phyloP scores from a whole-genome alignment of 2,329 filamentous ascomycete species.

The Neofusicoccum laricinum region DNA sequence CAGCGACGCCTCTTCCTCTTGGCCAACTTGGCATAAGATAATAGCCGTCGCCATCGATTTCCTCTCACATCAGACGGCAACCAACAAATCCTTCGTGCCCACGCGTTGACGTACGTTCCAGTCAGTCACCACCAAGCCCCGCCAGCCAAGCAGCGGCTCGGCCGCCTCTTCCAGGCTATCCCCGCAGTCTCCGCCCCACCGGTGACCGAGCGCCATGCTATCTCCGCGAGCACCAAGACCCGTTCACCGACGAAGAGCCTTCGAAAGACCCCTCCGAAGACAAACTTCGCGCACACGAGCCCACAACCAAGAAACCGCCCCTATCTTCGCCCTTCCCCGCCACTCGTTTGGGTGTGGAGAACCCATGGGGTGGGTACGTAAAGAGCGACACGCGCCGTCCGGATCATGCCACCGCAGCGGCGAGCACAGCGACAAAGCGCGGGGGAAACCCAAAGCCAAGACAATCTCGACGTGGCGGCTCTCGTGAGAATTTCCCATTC shows the following conservation, averaged over 20 bases:
- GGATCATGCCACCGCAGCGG: background rate
- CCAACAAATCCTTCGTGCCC: background rate
- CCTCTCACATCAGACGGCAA: background rate
- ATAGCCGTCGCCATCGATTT: background rate
- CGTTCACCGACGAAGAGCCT: background rate
- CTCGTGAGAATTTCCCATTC: background rate
- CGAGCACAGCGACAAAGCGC: background rate
- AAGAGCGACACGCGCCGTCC: background rate
- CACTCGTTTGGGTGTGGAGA: background rate
- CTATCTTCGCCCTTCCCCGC: background rate
- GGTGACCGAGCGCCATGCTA: background rate
- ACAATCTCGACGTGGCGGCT: background rate
- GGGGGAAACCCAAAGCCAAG: background rate
- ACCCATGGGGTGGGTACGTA: background rate
- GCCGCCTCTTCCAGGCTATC: background rate
- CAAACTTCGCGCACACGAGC: background rate
- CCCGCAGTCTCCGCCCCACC: background rate
- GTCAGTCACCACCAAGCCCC: background rate
- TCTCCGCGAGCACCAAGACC: background rate
- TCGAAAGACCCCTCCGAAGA: background rate
- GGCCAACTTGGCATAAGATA: constrained; percentile 4
- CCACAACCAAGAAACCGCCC: background rate
- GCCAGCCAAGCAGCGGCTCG: background rate
- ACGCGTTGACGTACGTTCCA: background rate
- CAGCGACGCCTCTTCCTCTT: background rate